Evolutionary conservation across 2,329 filamentous ascomycete species (phyloP).

Genomic region (Sclerotinia minor): DNA sequence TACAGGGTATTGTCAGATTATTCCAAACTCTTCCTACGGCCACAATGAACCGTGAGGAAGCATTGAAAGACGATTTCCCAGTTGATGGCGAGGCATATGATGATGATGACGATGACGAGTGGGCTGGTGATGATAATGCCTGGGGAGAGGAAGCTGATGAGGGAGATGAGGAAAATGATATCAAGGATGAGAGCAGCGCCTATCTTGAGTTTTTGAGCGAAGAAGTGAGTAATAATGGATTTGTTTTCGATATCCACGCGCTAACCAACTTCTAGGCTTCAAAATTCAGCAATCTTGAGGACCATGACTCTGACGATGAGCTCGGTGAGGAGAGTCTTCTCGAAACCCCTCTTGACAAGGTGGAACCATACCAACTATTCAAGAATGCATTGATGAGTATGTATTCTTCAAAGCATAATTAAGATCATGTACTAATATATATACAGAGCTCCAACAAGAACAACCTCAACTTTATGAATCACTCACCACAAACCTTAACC

Average conservation of each 20-base stretch:
- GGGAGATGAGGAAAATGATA: conserved; percentile 54
- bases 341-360: conserved; percentile 90
- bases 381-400: conserved; percentile 77
- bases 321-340: conserved; percentile 91
- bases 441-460: conserved; percentile 78
- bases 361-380: conserved; percentile 93
- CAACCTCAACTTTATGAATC: conserved; percentile 85
- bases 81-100: conserved; percentile 62
- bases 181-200: conserved; percentile 86
- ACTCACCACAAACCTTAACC: conserved; percentile 74
- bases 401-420: conserved; percentile 40
- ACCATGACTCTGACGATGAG: conserved; percentile 77
- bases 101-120: conserved; percentile 70
- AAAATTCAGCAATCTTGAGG: conserved; percentile 72
- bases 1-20: conserved; percentile 79
- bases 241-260: conserved; percentile 6
- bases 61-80: conserved; percentile 82
- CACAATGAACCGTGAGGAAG: conserved; percentile 88
- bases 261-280: conserved; percentile 59
- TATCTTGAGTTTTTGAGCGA: conserved; percentile 96
- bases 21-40: conserved; percentile 90
- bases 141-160: conserved; percentile 74
- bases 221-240: conserved; percentile 57
- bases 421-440: conserved; percentile 22
- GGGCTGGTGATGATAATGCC: conserved; percentile 78